These are phyloP conservation scores for Lepidium didymum DNA, from an alignment of 345 rosid species.

Conservation along the genomic window DNA sequence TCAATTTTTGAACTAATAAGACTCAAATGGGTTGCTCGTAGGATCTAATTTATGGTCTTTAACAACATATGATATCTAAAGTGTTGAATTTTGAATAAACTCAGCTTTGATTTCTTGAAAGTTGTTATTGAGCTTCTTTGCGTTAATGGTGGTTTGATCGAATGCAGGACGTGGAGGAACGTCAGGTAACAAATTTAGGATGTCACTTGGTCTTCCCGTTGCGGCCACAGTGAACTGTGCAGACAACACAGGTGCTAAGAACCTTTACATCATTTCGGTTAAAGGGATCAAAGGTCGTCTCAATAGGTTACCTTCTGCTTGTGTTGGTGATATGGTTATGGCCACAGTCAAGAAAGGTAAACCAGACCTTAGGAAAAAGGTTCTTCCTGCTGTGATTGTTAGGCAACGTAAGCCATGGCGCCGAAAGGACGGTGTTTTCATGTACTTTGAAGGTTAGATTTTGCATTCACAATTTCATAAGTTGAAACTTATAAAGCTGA, in stretches of 20 bases:
- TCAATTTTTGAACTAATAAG: neutral
- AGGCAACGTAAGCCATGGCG: slow-evolving; percentile 98
- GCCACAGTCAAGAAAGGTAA: slow-evolving; percentile 94
- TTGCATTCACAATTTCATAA: neutral
- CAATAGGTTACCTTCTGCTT: slow-evolving; percentile 84
- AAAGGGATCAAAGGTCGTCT: slow-evolving; percentile 92
- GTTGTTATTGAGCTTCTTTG: neutral
- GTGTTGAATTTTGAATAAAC: neutral
- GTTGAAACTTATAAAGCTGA: too few species aligned
- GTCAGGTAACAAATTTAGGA: slow-evolving; percentile 92
- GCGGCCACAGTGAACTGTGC: slow-evolving; percentile 98
- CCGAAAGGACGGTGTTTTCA: slow-evolving; percentile 93
- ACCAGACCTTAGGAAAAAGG: slow-evolving; percentile 94
- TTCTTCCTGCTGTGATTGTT: slow-evolving; percentile 90
- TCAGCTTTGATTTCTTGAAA: neutral
- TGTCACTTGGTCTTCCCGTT: slow-evolving; percentile 95
- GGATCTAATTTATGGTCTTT: neutral
- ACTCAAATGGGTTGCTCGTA: neutral
- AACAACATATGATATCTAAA: neutral
- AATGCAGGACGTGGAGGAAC: slow-evolving; percentile 80
- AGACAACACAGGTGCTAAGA: slow-evolving; percentile 92
- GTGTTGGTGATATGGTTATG: slow-evolving; percentile 97
- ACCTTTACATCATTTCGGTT: slow-evolving; percentile 88
- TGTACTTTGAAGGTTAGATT: slow-evolving; percentile 76
- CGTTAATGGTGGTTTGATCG: neutral